phyloP scores from a whole-genome alignment of 768 basidiomycete genomes.

The Paxillus rubicundulus region DNA sequence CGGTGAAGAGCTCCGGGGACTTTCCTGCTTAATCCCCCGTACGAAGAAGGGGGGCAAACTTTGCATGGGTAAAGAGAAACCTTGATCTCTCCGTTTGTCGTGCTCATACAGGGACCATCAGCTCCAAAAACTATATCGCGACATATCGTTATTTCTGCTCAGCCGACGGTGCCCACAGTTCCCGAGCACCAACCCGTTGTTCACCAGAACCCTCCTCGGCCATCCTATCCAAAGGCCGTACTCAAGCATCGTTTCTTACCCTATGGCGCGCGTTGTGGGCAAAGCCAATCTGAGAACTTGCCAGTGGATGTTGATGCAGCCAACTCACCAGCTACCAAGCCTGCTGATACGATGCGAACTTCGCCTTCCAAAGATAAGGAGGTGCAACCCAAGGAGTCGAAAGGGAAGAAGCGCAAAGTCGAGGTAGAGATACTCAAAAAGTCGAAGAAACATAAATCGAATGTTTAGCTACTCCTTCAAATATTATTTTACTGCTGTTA shows the following conservation, averaged over 20 bases:
- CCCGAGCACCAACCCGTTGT: conserved; percentile 15
- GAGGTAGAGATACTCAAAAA: conserved; percentile 47
- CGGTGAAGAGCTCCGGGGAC: conserved; percentile 60
- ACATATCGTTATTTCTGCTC: conserved; percentile 57
- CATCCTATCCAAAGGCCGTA: conserved; percentile 55
- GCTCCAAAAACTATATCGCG: conserved; percentile 60
- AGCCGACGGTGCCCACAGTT: conserved; percentile 32
- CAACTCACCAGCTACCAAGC: conserved; percentile 24
- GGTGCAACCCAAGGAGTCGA: conserved; percentile 24
- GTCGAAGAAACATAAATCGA: conserved; percentile 43
- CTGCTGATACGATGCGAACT: conserved; percentile 3
- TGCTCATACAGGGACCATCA: conserved; percentile 39
- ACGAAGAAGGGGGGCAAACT: conserved; percentile 58
- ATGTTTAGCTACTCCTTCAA: conserved; percentile 6
- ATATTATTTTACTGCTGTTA: neutral
- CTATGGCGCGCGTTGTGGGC: conserved; percentile 45
- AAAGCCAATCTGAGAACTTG: conserved; percentile 1
- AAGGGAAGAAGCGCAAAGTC: conserved; percentile 46
- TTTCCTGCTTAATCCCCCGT: conserved; percentile 66
- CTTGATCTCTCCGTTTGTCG: conserved; percentile 29
- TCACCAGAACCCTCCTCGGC: conserved; percentile 53
- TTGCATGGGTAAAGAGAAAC: conserved; percentile 46
- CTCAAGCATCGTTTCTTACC: conserved; percentile 66
- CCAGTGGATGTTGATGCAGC: conserved; percentile 23
- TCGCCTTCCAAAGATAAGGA: neutral